Evolutionary conservation across 1,284 basidiomycete species (phyloP).

Genomic region (Ganoderma boninense): DNA sequence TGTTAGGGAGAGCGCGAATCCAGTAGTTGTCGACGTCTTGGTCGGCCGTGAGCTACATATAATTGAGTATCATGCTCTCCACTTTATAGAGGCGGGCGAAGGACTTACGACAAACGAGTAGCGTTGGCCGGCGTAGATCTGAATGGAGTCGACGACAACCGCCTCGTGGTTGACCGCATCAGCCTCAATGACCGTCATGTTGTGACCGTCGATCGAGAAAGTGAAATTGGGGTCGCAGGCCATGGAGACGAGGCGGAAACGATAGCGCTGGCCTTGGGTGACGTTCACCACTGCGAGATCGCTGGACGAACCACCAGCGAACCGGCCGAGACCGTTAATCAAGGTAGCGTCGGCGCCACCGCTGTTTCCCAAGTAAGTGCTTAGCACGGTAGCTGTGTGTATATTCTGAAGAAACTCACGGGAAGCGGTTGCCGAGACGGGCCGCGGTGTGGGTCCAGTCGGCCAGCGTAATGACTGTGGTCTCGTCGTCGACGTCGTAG

Average conservation of each 20-base stretch:
- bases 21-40: slow-evolving; percentile 42
- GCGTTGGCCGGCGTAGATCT: slow-evolving; percentile 36
- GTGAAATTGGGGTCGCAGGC: slow-evolving; percentile 41
- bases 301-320: not conserved
- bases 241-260: slow-evolving; percentile 34
- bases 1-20: slow-evolving; percentile 46
- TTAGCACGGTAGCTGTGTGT: not conserved
- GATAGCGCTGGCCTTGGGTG: slow-evolving; percentile 41
- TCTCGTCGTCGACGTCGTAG: slow-evolving; percentile 49
- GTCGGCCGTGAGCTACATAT: slow-evolving; percentile 33
- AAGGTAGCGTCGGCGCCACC: slow-evolving; percentile 43
- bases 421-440: slow-evolving; percentile 18
- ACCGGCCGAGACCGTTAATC: slow-evolving; percentile 43
- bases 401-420: slow-evolving; percentile 14
- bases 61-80: slow-evolving; percentile 18
- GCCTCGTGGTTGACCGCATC: slow-evolving; percentile 41
- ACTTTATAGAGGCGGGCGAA: slow-evolving; percentile 21
- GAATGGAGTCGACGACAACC: slow-evolving; percentile 36
- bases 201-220: slow-evolving; percentile 45
- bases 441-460: slow-evolving; percentile 32
- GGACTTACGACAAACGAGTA: slow-evolving; percentile 36
- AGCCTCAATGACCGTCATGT: slow-evolving; percentile 45
- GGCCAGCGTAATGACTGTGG: slow-evolving; percentile 29
- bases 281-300: slow-evolving; percentile 37
- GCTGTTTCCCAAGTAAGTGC: not conserved